A percentile compares a stretch with the other conserved stretches of the same genome.
Evolutionary conservation across 176 grass and related monocot genomes (phyloP).

Genomic region (Avena insularis): DNA sequence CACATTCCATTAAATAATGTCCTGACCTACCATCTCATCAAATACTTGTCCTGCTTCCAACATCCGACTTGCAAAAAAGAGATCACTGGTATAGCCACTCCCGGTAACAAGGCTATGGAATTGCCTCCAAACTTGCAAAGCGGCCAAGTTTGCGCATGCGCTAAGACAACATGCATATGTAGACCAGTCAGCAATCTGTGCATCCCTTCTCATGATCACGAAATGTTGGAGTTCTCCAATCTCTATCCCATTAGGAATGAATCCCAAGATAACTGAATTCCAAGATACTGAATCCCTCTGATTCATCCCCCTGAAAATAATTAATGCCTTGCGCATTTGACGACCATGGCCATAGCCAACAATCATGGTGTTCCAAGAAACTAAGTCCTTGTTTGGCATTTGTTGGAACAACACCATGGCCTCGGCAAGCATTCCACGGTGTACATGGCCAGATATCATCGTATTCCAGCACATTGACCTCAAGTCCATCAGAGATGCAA

Average conservation of each 20-base stretch:
- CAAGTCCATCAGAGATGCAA: conserved; percentile 59
- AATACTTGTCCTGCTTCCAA: conserved; percentile 54
- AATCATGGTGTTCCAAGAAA: conserved; percentile 51
- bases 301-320: conserved; percentile 55
- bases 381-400: conserved; percentile 63
- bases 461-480: conserved; percentile 66
- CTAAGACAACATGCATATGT: conserved; percentile 59
- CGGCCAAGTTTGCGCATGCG: conserved; percentile 57
- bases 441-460: conserved; percentile 65
- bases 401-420: conserved; percentile 49
- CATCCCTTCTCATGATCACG: conserved; percentile 50
- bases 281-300: conserved; percentile 56
- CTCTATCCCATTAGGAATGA: conserved; percentile 60
- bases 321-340: conserved; percentile 51
- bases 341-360: conserved; percentile 53
- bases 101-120: conserved; percentile 56
- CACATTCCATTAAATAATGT: conserved; percentile 47
- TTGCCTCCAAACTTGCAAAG: conserved; percentile 50
- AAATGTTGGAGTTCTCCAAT: conserved; percentile 55
- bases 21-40: conserved; percentile 52
- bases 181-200: conserved; percentile 54
- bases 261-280: conserved; percentile 69
- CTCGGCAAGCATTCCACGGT: conserved; percentile 57
- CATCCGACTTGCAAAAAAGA: conserved; percentile 53
- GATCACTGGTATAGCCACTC: conserved; percentile 47